These are phyloP conservation scores for Gentiana straminea DNA, from an alignment of 257 asterid genomes.

Conservation along the genomic window DNA sequence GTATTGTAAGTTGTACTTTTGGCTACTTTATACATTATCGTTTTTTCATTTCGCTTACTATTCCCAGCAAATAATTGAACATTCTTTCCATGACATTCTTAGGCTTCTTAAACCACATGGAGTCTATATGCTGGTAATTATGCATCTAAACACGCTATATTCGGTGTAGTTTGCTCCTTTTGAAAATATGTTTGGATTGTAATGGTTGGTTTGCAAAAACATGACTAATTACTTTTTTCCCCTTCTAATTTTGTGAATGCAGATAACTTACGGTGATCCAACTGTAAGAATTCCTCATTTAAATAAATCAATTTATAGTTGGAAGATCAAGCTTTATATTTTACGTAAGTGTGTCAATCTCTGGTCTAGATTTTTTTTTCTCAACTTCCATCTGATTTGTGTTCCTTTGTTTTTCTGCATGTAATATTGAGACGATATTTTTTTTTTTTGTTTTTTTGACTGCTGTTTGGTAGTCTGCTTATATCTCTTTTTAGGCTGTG, in stretches of 20 bases:
- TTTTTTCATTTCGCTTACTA: background rate
- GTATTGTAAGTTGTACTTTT: constrained; percentile 3
- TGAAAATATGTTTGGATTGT: constrained; percentile 4
- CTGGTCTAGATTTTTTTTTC: background rate
- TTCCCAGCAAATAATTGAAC: constrained; percentile 8
- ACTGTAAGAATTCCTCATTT: constrained; percentile 79
- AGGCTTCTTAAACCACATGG: constrained; percentile 99
- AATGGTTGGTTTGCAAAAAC: too few species aligned
- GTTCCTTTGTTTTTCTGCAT: background rate
- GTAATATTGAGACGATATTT: background rate
- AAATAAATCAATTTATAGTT: constrained; percentile 58
- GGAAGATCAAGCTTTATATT: constrained; percentile 74
- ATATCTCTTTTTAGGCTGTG: too few species aligned
- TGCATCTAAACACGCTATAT: constrained; percentile 13
- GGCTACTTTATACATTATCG: background rate
- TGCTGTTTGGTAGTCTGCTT: too few species aligned
- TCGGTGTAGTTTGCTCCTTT: constrained; percentile 5
- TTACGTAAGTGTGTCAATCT: constrained; percentile 54
- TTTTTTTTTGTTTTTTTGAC: background rate
- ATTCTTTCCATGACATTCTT: constrained; percentile 14
- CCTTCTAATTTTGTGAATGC: constrained; percentile 20
- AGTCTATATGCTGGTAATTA: constrained; percentile 76
- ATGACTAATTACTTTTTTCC: constrained; percentile 3
- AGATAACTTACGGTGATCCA: constrained; percentile 99
- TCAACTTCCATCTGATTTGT: background rate